Evolutionary conservation across 2,329 filamentous ascomycete species (phyloP), one percentile per base, ranked within the genome.

Genomic region (Boeremia exigua): DNA sequence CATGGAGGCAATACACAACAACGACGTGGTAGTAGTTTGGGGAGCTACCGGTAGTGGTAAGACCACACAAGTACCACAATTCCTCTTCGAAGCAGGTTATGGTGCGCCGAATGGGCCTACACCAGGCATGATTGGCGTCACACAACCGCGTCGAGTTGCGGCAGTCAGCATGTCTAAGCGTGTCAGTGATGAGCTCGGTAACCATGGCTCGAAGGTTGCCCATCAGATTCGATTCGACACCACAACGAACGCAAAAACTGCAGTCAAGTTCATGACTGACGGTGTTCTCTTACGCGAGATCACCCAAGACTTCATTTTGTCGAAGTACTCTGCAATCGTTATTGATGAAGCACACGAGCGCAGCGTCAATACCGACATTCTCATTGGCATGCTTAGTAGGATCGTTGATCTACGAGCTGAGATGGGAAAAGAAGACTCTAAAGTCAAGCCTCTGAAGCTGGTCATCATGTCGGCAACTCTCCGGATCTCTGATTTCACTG

Each of bases 181-280:
- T 72, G 94, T 99, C 19, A 87, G 84, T 0, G 87, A 93, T 60
- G 95, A 99, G 72, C 77, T 99, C 37, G 92, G 92, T 1, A 82
- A 90, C 42, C 86, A 88, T 66, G 87, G 87, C n/a, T 81, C 88
- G 25, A 84, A 85, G 43, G 93, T 99, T 6, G 91, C 91, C 4
- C 96, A 98, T 73, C 95, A 75, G 73, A 97, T 99, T 66, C 89
- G 96, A 23, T 99, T 98, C 63, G 95, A 99, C 71, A 92, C 89
- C 45, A 94, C 88, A 0, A 87, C 90, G 1, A 86, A 87, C 44
- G 81, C 87, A 27, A 88, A 92, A 48, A 99, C 95, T 0, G 90
- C 91, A 6, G 86, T 99, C 74, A 99, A 99, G 74, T 99, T 98
- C 78, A 97, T 99, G 93, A 99, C 95, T 0, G 95, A 99, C 75